Conservation (phyloP, 345 rosid genomes). For the Eucalyptus cladocalyx region DNA sequence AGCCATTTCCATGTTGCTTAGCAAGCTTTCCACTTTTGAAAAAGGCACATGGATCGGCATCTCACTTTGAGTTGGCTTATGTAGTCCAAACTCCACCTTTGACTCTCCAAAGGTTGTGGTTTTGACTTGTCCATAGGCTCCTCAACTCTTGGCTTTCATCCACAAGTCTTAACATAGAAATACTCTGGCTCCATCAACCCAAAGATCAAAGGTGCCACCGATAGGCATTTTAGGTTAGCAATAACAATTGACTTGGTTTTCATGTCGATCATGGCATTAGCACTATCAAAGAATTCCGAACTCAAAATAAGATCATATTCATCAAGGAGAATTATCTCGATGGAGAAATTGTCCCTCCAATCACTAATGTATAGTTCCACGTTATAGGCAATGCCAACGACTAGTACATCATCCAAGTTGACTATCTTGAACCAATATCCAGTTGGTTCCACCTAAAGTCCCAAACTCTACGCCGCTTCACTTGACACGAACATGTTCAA, state of each 20-base stretch:
- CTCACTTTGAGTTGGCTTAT: too few relatives aligned
- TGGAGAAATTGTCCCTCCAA: background rate
- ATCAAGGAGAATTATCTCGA: background rate
- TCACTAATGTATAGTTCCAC: background rate
- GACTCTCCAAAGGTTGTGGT: background rate
- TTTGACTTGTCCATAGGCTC: background rate
- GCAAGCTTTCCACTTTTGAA: too few relatives aligned
- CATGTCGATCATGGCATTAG: background rate
- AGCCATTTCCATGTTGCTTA: background rate
- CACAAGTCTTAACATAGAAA: too few relatives aligned
- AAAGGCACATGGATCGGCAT: too few relatives aligned
- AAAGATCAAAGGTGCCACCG: background rate
- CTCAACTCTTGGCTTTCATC: background rate
- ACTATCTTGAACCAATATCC: background rate
- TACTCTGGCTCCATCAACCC: background rate
- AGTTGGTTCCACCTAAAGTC: background rate
- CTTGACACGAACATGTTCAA: background rate
- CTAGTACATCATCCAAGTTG: background rate
- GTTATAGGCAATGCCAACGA: background rate
- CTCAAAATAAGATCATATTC: background rate
- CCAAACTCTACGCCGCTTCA: background rate
- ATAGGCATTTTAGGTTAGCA: background rate
- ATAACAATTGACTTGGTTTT: background rate
- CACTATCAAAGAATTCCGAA: background rate
- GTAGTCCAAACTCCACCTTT: background rate